Conservation (phyloP, 2,329 filamentous ascomycete genomes). For the Aspergillus thermomutatus region DNA sequence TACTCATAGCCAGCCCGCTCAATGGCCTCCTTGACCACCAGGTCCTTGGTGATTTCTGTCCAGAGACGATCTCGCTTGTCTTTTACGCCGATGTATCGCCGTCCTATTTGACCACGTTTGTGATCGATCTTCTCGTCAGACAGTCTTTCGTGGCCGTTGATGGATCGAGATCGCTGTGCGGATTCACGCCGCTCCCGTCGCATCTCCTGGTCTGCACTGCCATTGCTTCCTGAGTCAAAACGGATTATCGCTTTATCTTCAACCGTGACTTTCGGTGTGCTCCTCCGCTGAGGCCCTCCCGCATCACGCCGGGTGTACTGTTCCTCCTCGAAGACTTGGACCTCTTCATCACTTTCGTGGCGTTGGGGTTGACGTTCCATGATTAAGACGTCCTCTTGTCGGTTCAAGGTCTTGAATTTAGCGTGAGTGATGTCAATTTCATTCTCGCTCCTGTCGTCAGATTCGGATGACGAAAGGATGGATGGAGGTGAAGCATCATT, state of each 20-base stretch:
- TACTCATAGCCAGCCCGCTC: conserved; percentile 80
- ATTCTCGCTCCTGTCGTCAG: conserved; percentile 20
- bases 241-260: conserved; percentile 79
- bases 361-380: conserved; percentile 12
- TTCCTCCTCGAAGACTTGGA: conserved; percentile 53
- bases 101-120: conserved; percentile 40
- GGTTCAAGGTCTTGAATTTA: conserved; percentile 29
- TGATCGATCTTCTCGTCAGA: conserved; percentile 54
- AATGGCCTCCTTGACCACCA: conserved; percentile 83
- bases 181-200: conserved; percentile 72
- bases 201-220: conserved; percentile 71
- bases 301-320: conserved; percentile 66
- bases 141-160: conserved; percentile 60
- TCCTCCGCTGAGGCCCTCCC: conserved; percentile 65
- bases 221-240: conserved; percentile 74
- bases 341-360: conserved; percentile 29
- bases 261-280: conserved; percentile 57
- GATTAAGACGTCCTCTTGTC: conserved; percentile 21
- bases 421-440: conserved; percentile 19
- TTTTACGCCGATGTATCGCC: conserved; percentile 41
- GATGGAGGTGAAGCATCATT: conserved; percentile 41
- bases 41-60: conserved; percentile 95
- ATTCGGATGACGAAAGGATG: conserved; percentile 21
- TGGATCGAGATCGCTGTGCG: conserved; percentile 69
- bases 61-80: conserved; percentile 64